Evolutionary conservation across 2,329 filamentous ascomycete genomes (phyloP).

Genomic region (Calonectria multiphialidica): DNA sequence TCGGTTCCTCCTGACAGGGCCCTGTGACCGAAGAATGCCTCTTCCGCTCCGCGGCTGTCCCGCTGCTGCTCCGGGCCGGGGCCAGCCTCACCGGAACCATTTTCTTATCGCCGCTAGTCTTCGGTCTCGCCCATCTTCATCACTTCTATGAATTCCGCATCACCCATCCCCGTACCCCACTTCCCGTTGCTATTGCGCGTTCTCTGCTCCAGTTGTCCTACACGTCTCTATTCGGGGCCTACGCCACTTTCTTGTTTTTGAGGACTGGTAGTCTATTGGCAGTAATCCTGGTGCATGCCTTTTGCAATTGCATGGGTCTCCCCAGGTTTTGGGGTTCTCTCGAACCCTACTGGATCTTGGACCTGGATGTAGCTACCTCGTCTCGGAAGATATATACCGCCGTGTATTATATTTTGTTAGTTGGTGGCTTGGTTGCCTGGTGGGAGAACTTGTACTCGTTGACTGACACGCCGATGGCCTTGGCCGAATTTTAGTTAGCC

Average conservation of each 20-base stretch:
- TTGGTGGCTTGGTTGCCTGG: constrained; percentile 79
- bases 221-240: constrained; percentile 93
- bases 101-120: constrained; percentile 88
- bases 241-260: constrained; percentile 89
- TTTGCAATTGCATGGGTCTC: constrained; percentile 94
- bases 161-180: constrained; percentile 78
- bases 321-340: constrained; percentile 88
- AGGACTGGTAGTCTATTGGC: constrained; percentile 85
- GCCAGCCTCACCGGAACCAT: constrained; percentile 71
- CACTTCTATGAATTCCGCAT: constrained; percentile 96
- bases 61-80: constrained; percentile 81
- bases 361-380: constrained; percentile 34
- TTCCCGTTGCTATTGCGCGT: constrained; percentile 73
- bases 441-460: constrained; percentile 77
- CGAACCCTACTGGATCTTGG: constrained; percentile 60
- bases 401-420: constrained; percentile 82
- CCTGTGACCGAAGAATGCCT: constrained; percentile 94
- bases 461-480: constrained; percentile 65
- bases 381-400: constrained; percentile 71
- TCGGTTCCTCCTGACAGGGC: constrained; percentile 62
- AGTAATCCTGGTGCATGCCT: constrained; percentile 82
- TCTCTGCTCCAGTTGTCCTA: constrained; percentile 89
- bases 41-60: constrained; percentile 89
- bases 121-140: constrained; percentile 93
- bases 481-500: constrained; percentile 44